A percentile compares a stretch with the other conserved stretches of the same genome.
Evolutionary conservation across 164 flowering plant species (phyloP).

Genomic region (Magnolia changhungtana): DNA sequence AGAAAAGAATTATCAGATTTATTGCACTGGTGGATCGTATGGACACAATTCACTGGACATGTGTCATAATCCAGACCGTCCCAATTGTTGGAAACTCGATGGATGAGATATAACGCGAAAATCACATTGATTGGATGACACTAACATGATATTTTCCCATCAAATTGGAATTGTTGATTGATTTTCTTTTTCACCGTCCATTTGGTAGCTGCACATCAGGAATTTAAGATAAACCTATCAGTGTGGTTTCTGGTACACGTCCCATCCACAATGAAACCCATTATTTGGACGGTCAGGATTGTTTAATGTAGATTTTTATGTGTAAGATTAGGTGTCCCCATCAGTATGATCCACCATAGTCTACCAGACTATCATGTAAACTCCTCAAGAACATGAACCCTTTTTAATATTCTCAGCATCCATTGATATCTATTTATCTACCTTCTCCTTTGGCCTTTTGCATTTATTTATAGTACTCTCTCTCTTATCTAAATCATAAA

Average conservation of each 20-base stretch:
- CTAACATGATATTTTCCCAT: too few relatives aligned
- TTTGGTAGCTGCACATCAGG: not conserved
- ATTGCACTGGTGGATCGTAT: too few relatives aligned
- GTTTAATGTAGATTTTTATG: too few relatives aligned
- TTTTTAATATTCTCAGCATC: slow-evolving; percentile 9
- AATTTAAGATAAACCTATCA: not conserved
- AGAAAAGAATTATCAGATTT: too few relatives aligned
- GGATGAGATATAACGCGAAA: too few relatives aligned
- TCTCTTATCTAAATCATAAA: not conserved
- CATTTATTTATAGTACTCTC: slow-evolving; percentile 11
- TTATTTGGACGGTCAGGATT: not conserved
- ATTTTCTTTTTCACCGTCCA: not conserved
- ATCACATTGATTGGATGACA: too few relatives aligned
- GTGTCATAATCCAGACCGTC: too few relatives aligned
- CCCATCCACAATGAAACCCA: not conserved
- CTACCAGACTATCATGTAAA: not conserved
- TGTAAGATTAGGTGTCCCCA: too few relatives aligned
- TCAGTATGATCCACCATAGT: not conserved
- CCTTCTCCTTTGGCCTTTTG: slow-evolving; percentile 51
- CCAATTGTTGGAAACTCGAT: too few relatives aligned
- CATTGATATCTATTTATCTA: slow-evolving; percentile 25
- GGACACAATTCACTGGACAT: too few relatives aligned
- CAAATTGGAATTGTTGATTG: not conserved
- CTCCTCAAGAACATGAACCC: slow-evolving; percentile 2
- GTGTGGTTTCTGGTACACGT: not conserved